A percentile compares a stretch with the other conserved stretches of the same genome.
phyloP scores from a whole-genome alignment of 768 basidiomycete species.

The Leucocoprinus sp. region DNA sequence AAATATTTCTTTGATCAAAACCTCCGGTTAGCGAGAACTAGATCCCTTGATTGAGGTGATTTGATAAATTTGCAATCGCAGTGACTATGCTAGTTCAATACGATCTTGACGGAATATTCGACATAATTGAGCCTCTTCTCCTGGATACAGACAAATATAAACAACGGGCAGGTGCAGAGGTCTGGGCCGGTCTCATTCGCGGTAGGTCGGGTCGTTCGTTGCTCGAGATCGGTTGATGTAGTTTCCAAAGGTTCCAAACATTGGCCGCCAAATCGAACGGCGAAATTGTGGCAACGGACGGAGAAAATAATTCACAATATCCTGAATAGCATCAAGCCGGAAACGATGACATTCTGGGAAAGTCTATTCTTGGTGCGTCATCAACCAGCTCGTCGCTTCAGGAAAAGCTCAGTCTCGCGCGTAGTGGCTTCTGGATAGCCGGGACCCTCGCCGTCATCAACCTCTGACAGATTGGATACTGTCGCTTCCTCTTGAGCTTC shows the following conservation, averaged over 20 bases:
- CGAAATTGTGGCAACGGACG: conserved; percentile 69
- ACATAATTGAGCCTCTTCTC: conserved; percentile 52
- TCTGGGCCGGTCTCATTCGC: conserved; percentile 66
- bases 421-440: conserved; percentile 49
- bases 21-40: conserved; percentile 22
- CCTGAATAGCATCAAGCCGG: conserved; percentile 73
- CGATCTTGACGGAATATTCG: conserved; percentile 43
- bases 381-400: background rate
- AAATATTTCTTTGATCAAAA: conserved; percentile 34
- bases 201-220: conserved; percentile 33
- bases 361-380: conserved; percentile 45
- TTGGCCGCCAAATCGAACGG: conserved; percentile 52
- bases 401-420: background rate
- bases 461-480: conserved; percentile 73
- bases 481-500: conserved; percentile 71
- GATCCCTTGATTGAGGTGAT: background rate
- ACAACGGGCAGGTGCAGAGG: conserved; percentile 64
- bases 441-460: conserved; percentile 74
- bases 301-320: conserved; percentile 51
- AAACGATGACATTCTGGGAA: conserved; percentile 75
- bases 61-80: conserved; percentile 19
- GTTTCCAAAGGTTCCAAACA: conserved; percentile 63
- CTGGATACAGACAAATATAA: conserved; percentile 72
- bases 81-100: conserved; percentile 59
- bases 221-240: background rate